Conservation (phyloP, 352 stramenopile species). For the Globisporangium solare region DNA sequence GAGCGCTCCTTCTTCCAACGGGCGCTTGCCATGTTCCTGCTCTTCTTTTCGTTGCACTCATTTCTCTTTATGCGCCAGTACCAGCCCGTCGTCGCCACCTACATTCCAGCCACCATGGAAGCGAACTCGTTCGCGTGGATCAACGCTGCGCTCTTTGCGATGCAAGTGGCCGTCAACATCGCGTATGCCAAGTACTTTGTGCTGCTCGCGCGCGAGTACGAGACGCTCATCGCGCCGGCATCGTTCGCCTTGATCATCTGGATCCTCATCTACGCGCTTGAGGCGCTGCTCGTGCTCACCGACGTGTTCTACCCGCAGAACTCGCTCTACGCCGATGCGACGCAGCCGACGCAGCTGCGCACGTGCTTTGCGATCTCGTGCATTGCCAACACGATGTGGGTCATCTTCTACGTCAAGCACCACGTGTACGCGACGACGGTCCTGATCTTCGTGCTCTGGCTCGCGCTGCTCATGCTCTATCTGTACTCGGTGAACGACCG, state of each 20-base stretch:
- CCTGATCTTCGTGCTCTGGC: slow-evolving; percentile 64
- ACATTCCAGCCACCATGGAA: slow-evolving; percentile 29
- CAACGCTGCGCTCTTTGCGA: slow-evolving; percentile 53
- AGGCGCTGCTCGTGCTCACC: slow-evolving; percentile 54
- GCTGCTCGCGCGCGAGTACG: slow-evolving; percentile 41
- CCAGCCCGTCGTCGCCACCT: slow-evolving; percentile 3
- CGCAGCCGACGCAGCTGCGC: slow-evolving; percentile 55
- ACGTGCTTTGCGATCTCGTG: slow-evolving; percentile 61
- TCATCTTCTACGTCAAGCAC: slow-evolving; percentile 54
- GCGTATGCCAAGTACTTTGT: slow-evolving; percentile 57
- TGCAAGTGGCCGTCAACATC: slow-evolving; percentile 65
- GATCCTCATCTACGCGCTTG: slow-evolving; percentile 63
- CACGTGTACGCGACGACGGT: slow-evolving; percentile 51
- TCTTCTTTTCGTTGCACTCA: slow-evolving; percentile 15
- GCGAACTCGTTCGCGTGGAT: slow-evolving; percentile 43
- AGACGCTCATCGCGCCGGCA: slow-evolving; percentile 68
- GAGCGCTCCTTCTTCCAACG: background rate
- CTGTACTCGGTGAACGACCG: slow-evolving; percentile 78
- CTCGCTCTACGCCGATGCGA: slow-evolving; percentile 71
- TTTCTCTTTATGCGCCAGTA: slow-evolving; percentile 9
- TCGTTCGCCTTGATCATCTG: slow-evolving; percentile 61
- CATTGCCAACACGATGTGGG: slow-evolving; percentile 60
- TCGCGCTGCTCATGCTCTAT: slow-evolving; percentile 72
- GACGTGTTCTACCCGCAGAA: slow-evolving; percentile 60
- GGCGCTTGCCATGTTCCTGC: slow-evolving; percentile 10